These are phyloP conservation scores for Trypanosomatidae sp. DNA, from an alignment of 208 protist species.

Conservation along the genomic window DNA sequence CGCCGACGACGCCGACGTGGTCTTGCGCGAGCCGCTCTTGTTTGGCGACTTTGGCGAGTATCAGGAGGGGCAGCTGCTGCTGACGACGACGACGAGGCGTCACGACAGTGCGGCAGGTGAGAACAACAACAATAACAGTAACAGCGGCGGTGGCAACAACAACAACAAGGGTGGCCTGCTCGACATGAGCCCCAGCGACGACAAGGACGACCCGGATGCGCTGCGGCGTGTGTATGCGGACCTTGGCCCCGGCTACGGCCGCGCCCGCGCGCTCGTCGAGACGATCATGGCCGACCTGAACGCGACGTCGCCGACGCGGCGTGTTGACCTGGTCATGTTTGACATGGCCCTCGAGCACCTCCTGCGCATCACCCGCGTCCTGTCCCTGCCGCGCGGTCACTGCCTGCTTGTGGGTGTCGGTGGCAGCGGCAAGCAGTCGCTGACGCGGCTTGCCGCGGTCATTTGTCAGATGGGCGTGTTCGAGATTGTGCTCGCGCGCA, in stretches of 20 bases:
- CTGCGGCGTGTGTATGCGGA: constrained; percentile 89
- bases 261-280: constrained; percentile 83
- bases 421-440: constrained; percentile 95
- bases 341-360: constrained; percentile 98
- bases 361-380: constrained; percentile 91
- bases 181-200: too few relatives aligned
- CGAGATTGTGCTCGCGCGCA: constrained; percentile 95
- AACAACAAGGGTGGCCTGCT: too few relatives aligned
- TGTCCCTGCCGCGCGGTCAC: constrained; percentile 93
- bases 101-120: too few relatives aligned
- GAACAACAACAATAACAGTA: too few relatives aligned
- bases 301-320: constrained; percentile 57
- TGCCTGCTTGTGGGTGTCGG: constrained; percentile 97
- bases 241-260: constrained; percentile 68
- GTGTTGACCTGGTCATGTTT: constrained; percentile 98
- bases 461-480: constrained; percentile 93
- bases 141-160: too few relatives aligned
- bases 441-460: constrained; percentile 92
- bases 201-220: too few relatives aligned
- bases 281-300: constrained; percentile 93
- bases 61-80: too few relatives aligned
- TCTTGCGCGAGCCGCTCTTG: constrained; percentile 84
- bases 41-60: constrained; percentile 95
- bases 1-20: constrained; percentile 21
- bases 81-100: too few relatives aligned